Percentiles rank a stretch among this genome's conserved stretches.
Conservation (phyloP, 805 yeast genomes). For the Metschnikowia santaceciliae region DNA sequence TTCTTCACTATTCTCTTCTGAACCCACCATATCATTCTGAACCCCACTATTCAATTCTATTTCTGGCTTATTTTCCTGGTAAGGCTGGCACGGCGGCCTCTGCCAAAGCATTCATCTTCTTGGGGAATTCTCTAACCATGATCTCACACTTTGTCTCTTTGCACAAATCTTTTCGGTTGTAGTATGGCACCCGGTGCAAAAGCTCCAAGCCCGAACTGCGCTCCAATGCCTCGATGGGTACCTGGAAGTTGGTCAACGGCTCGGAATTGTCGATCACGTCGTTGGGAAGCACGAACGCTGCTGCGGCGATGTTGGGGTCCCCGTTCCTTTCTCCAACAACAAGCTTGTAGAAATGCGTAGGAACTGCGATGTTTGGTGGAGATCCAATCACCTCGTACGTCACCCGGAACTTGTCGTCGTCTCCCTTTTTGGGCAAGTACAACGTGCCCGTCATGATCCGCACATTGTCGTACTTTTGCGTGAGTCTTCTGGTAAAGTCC, state of each 20-base stretch:
- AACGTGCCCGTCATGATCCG: conserved; percentile 92
- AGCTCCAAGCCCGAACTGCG: conserved; percentile 82
- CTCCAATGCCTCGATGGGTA: conserved; percentile 87
- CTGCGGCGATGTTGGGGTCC: conserved; percentile 59
- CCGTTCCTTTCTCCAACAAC: conserved; percentile 70
- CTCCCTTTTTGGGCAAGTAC: conserved; percentile 72
- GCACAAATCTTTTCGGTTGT: conserved; percentile 63
- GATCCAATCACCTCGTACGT: conserved; percentile 91
- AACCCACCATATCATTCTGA: too few species aligned
- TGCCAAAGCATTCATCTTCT: conserved; percentile 29
- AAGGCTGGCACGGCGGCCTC: neutral
- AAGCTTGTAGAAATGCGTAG: conserved; percentile 93
- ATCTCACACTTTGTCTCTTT: conserved; percentile 75
- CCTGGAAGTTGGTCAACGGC: conserved; percentile 73
- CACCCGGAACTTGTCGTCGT: conserved; percentile 83
- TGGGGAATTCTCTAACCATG: conserved; percentile 73
- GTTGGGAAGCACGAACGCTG: conserved; percentile 92
- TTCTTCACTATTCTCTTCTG: too few species aligned
- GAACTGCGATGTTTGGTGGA: conserved; percentile 95
- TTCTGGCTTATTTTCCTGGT: neutral
- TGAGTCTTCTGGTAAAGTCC: conserved; percentile 76
- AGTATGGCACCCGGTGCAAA: conserved; percentile 60
- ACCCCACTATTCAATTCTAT: too few species aligned
- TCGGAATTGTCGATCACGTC: conserved; percentile 67
- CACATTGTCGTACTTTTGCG: conserved; percentile 67